These are phyloP conservation scores for Deakozyma indianensis DNA, from an alignment of 805 yeast species.

Conservation along the genomic window DNA sequence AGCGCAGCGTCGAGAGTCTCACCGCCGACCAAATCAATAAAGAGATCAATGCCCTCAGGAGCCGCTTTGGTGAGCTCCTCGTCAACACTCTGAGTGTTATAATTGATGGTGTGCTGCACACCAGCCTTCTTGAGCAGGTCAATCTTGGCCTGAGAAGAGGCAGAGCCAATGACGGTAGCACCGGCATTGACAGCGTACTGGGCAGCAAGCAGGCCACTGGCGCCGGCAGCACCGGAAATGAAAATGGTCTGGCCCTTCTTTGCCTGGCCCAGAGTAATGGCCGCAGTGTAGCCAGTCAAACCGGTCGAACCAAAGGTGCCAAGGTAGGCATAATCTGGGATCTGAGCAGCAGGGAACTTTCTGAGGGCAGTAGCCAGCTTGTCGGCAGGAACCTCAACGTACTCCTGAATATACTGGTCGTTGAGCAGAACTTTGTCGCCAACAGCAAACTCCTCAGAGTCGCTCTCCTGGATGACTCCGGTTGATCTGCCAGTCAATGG, in stretches of 20 bases:
- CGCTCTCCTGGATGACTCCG: conserved; percentile 36
- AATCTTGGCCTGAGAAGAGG: conserved; percentile 45
- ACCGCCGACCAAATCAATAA: conserved; percentile 56
- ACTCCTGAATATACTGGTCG: conserved; percentile 33
- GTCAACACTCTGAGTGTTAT: conserved; percentile 29
- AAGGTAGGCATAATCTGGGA: conserved; percentile 20
- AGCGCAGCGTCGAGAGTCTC: conserved; percentile 34
- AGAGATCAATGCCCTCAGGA: conserved; percentile 35
- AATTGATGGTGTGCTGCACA: conserved; percentile 39
- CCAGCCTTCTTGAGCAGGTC: conserved; percentile 39
- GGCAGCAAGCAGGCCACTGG: conserved; percentile 49
- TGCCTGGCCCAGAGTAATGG: conserved; percentile 34
- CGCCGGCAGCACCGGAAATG: conserved; percentile 57
- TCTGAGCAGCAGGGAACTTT: conserved; percentile 4
- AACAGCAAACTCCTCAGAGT: conserved; percentile 23
- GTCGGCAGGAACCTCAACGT: conserved; percentile 20
- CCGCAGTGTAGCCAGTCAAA: conserved; percentile 46
- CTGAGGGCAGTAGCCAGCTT: not conserved
- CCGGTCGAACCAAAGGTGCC: conserved; percentile 43
- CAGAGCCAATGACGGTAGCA: conserved; percentile 42
- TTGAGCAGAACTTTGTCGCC: conserved; percentile 32
- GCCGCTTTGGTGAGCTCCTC: conserved; percentile 26
- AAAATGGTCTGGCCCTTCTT: conserved; percentile 32
- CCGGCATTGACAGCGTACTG: conserved; percentile 46
- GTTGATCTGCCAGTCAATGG: conserved; percentile 27